These are phyloP conservation scores for Jatropha multifida DNA, from an alignment of 441 rosid species.

Conservation along the genomic window DNA sequence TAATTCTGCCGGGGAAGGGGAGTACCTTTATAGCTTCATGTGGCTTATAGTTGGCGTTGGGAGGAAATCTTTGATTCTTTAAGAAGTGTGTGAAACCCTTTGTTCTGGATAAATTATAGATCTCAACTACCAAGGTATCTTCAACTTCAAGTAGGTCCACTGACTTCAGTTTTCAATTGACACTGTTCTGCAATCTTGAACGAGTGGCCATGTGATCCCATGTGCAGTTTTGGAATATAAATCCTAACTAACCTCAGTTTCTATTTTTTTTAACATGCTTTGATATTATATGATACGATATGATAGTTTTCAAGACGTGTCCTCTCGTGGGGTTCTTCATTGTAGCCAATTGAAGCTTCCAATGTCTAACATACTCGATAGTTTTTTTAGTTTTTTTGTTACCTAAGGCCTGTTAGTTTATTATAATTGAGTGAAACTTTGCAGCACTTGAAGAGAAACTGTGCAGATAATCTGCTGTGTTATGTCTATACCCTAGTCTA, in stretches of 20 bases:
- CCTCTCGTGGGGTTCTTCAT: conserved; percentile 14
- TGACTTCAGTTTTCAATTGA: conserved; percentile 27
- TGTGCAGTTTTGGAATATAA: conserved; percentile 36
- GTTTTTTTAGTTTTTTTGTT: not conserved
- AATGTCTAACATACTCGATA: not conserved
- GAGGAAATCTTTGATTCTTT: too few species aligned
- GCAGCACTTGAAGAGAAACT: too few species aligned
- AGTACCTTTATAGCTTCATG: conserved; percentile 27
- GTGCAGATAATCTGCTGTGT: not conserved
- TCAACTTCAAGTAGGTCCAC: conserved; percentile 16
- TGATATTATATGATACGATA: conserved; percentile 6
- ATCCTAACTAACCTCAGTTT: conserved; percentile 10
- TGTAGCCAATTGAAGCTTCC: conserved; percentile 13
- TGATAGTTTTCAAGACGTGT: conserved; percentile 22
- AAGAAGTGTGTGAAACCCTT: not conserved
- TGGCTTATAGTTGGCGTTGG: conserved; percentile 18
- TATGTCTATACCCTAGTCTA: conserved; percentile 2
- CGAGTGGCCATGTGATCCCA: conserved; percentile 49
- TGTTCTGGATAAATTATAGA: conserved; percentile 10
- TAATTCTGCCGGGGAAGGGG: conserved; percentile 19
- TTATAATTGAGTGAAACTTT: too few species aligned
- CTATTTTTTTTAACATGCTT: conserved; percentile 18
- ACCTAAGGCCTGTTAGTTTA: not conserved
- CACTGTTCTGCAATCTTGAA: conserved; percentile 11
- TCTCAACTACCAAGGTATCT: conserved; percentile 16